Conservation (phyloP, 1,139 yeast genomes). For the Suhomyces maxii region DNA sequence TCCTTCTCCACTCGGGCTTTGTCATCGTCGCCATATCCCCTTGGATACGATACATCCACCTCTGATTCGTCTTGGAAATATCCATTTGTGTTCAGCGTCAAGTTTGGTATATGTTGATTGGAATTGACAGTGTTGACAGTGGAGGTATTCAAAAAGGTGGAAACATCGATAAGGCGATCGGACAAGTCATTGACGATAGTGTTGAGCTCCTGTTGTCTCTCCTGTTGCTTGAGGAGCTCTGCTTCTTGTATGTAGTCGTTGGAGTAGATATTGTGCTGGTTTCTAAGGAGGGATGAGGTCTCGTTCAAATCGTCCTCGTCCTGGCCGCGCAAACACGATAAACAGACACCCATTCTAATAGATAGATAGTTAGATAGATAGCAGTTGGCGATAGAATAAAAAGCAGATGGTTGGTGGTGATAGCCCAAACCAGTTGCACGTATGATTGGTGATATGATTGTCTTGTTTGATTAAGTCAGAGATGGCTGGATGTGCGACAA, state of each 20-base stretch:
- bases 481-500: too few relatives aligned
- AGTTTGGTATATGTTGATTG: constrained; percentile 5
- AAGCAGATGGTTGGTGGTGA: too few relatives aligned
- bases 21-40: constrained; percentile 17
- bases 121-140: constrained; percentile 11
- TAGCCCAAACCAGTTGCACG: too few relatives aligned
- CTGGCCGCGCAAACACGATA: constrained; percentile 46
- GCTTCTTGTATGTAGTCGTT: constrained; percentile 44
- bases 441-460: too few relatives aligned
- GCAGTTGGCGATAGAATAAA: not conserved
- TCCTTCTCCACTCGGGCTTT: constrained; percentile 23
- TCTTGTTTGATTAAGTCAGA: too few relatives aligned
- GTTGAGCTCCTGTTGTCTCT: constrained; percentile 45
- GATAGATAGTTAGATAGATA: not conserved
- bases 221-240: constrained; percentile 39
- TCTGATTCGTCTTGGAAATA: constrained; percentile 11
- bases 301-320: constrained; percentile 38
- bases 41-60: constrained; percentile 9
- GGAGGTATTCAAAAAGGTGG: constrained; percentile 35
- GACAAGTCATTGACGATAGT: constrained; percentile 44
- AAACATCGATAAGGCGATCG: constrained; percentile 46
- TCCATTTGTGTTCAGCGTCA: constrained; percentile 9
- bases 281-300: constrained; percentile 36
- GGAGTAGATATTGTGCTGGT: constrained; percentile 28
- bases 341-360: constrained; percentile 42